phyloP scores from a whole-genome alignment of 2,329 filamentous ascomycete species.

The Pseudogymnoascus sp. region DNA sequence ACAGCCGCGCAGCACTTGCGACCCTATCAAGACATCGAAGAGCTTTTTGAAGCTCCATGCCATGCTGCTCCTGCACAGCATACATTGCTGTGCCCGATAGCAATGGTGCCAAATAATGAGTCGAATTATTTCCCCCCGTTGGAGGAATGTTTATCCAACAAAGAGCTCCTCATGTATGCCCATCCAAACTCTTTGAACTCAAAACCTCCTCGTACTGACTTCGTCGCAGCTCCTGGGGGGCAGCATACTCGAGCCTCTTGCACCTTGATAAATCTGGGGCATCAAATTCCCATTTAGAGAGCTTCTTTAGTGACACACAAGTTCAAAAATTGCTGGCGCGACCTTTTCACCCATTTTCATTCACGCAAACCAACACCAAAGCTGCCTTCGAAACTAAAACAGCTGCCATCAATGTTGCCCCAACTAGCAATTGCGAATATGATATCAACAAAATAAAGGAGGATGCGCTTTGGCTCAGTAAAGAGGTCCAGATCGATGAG shows the following conservation, averaged over 20 bases:
- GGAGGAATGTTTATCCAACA: constrained; percentile 74
- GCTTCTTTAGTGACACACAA: constrained; percentile 63
- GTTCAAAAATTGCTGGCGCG: constrained; percentile 60
- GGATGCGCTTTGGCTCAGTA: constrained; percentile 79
- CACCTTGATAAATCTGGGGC: constrained; percentile 53
- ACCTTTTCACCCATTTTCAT: constrained; percentile 59
- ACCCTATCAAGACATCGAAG: constrained; percentile 8
- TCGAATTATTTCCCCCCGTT: constrained; percentile 73
- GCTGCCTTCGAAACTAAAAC: constrained; percentile 74
- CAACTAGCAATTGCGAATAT: constrained; percentile 55
- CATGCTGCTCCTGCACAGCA: constrained; percentile 18
- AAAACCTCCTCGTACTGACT: constrained; percentile 13
- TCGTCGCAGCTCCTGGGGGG: constrained; percentile 49
- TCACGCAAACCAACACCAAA: constrained; percentile 54
- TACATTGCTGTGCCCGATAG: constrained; percentile 40
- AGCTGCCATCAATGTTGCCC: constrained; percentile 74
- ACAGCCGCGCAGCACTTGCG: constrained; percentile 9
- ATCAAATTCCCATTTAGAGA: constrained; percentile 42
- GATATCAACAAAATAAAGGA: constrained; percentile 73
- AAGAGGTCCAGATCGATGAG: constrained; percentile 69
- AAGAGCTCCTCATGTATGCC: constrained; percentile 69
- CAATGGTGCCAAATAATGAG: constrained; percentile 65
- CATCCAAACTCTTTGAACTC: constrained; percentile 11
- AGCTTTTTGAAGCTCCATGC: constrained; percentile 23
- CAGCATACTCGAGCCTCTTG: constrained; percentile 45